Base-by-base conservation (phyloP, 1,284 basidiomycete species). In the Melampsora larici-populina region DNA sequence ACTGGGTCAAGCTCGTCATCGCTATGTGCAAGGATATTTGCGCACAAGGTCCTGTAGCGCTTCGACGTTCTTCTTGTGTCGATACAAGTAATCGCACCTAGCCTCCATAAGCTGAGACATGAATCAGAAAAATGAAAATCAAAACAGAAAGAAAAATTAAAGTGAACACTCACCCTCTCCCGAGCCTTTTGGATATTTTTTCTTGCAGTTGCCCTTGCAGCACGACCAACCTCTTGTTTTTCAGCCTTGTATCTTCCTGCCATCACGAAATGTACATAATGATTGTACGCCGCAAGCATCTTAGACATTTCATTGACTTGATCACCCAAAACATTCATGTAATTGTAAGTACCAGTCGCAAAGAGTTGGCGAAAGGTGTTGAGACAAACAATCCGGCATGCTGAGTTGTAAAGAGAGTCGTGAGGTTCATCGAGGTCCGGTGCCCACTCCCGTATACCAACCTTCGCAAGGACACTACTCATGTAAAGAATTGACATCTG, bases 221-320 rank as follows among this genome's bases (percentile, higher is more conserved):
- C 13, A 11, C 6, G 6, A 21, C 70, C 70, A 43, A 24, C 58
- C 24, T 72, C 36, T 17, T 11, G 36, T 24, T 33, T 36, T 24
- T 72, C 55, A 2, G 40, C 8, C 24, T 72, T 73, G 46, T 26
- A 73, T 46, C 60, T 55, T 24, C 7, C 2, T 43, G n/a, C 70
- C 70, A 73, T 64, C 0, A 64, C 8, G 29, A 65, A 73, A 48
- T 73, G 70, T 8, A 73, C 60, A 31, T 64, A 73, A 31, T 73
- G 60, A 21, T 73, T 73, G 60, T 73, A 73, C 3, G 55, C 8
- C 13, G 40, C 6, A 43, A 43, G 6, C 6, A 43, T 8, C 6
- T 43, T 4, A 43, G 40, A 8, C 6, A 43, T 8, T 13, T 4
- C 6, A 43, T 43, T 11, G 11, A 43, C 40, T 4, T 43, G 40